Percentiles rank a stretch among this genome's conserved stretches.
Evolutionary conservation across 257 asterid genomes (phyloP).

Genomic region (Galeopsis tetrahit): DNA sequence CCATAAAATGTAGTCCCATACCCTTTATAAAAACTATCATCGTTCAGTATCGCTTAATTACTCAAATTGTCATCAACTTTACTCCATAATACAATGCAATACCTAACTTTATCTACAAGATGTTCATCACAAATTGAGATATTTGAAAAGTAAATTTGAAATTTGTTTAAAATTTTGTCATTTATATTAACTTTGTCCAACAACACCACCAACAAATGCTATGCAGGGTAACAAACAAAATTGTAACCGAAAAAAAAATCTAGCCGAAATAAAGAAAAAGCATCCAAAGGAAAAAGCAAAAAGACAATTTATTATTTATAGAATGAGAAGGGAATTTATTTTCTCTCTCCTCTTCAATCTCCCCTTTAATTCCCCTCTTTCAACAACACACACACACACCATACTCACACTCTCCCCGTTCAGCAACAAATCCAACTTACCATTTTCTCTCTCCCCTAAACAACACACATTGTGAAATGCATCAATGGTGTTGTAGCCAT

Average conservation of each 20-base stretch:
- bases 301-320: constrained; percentile 18
- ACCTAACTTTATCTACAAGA: no score
- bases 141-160: no score
- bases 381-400: constrained; percentile 16
- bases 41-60: no score
- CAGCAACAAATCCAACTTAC: not conserved
- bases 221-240: not conserved
- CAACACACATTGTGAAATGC: constrained; percentile 23
- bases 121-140: no score
- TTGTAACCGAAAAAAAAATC: no score
- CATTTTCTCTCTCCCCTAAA: constrained; percentile 23
- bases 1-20: no score
- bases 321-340: constrained; percentile 30
- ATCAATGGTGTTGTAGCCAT: constrained; percentile 24
- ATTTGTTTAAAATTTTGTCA: no score
- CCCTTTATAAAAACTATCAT: no score
- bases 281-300: constrained; percentile 19
- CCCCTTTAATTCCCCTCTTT: constrained; percentile 10
- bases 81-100: no score
- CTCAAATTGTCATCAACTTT: no score
- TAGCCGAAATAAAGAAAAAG: constrained; percentile 8
- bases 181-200: not conserved
- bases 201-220: not conserved
- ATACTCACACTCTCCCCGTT: constrained; percentile 22
- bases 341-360: not conserved